Conservation (phyloP, 768 basidiomycete species). For the Tricholomella constricta region DNA sequence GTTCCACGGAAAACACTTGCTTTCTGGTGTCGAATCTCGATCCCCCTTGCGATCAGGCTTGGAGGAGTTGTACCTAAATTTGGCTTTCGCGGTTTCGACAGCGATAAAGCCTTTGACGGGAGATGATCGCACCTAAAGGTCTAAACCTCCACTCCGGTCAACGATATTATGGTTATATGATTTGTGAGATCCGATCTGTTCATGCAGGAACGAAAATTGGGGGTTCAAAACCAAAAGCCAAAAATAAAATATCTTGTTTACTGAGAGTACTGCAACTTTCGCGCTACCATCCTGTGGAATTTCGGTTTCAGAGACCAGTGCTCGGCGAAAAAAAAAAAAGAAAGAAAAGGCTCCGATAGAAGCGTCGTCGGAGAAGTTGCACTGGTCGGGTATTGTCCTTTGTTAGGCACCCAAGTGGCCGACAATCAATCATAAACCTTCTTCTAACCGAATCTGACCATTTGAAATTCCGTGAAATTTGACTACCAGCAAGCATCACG, state of each 20-base stretch:
- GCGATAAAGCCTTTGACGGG: conserved; percentile 3
- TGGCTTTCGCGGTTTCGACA: conserved; percentile 2
- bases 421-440: conserved; percentile 18
- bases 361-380: not conserved
- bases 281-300: too few species aligned
- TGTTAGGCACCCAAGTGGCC: conserved; percentile 15
- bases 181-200: conserved; percentile 3
- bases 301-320: too few species aligned
- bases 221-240: conserved; percentile 3
- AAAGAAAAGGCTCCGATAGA: too few species aligned
- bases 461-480: conserved; percentile 14
- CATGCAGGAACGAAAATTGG: conserved; percentile 5
- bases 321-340: too few species aligned
- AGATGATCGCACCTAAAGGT: conserved; percentile 10
- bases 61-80: conserved; percentile 7
- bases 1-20: not conserved
- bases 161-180: not conserved
- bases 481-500: conserved; percentile 11
- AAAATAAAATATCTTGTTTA: too few species aligned
- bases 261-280: too few species aligned
- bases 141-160: not conserved
- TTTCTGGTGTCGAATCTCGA: not conserved
- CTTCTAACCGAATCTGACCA: conserved; percentile 15
- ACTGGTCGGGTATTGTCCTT: conserved; percentile 7
- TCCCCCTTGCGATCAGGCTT: not conserved